Evolutionary conservation across 768 basidiomycete species (phyloP).

Genomic region (Lactarius trivialis): DNA sequence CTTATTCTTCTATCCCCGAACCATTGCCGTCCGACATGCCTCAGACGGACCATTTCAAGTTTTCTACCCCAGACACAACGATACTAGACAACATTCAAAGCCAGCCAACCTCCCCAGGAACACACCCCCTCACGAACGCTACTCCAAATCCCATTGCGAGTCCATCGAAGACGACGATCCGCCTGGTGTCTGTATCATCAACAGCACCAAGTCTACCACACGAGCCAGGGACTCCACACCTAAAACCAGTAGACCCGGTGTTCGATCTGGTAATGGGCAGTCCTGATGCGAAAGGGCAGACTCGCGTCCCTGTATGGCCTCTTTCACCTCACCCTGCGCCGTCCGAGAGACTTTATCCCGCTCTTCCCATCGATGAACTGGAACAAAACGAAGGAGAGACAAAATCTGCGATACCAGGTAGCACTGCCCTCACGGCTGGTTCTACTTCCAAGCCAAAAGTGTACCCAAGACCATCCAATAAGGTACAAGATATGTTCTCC

Average conservation of each 20-base stretch:
- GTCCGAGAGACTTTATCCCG: conserved; percentile 35
- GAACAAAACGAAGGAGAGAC: conserved; percentile 24
- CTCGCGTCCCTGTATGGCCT: conserved; percentile 35
- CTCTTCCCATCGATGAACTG: conserved; percentile 32
- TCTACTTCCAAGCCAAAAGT: conserved; percentile 27
- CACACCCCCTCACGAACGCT: conserved; percentile 54
- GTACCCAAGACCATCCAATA: conserved; percentile 30
- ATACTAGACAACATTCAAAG: conserved; percentile 50
- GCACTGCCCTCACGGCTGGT: conserved; percentile 23
- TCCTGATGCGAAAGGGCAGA: conserved; percentile 31
- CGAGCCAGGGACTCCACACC: conserved; percentile 47
- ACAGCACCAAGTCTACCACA: conserved; percentile 7
- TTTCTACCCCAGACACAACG: conserved; percentile 33
- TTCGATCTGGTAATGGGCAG: conserved; percentile 64
- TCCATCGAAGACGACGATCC: conserved; percentile 36
- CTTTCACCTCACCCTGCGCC: conserved; percentile 31
- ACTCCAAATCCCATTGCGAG: conserved; percentile 50
- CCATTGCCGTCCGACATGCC: conserved; percentile 27
- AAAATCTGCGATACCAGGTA: conserved; percentile 37
- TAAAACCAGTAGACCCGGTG: conserved; percentile 57
- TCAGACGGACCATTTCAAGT: conserved; percentile 45
- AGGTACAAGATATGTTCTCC: conserved; percentile 37
- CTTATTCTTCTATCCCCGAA: conserved; percentile 22
- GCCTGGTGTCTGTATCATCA: conserved; percentile 34
- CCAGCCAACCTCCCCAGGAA: conserved; percentile 48